These are phyloP conservation scores for Rostrohypoxylon terebratum DNA, from an alignment of 495 filamentous ascomycete genomes.

Conservation along the genomic window DNA sequence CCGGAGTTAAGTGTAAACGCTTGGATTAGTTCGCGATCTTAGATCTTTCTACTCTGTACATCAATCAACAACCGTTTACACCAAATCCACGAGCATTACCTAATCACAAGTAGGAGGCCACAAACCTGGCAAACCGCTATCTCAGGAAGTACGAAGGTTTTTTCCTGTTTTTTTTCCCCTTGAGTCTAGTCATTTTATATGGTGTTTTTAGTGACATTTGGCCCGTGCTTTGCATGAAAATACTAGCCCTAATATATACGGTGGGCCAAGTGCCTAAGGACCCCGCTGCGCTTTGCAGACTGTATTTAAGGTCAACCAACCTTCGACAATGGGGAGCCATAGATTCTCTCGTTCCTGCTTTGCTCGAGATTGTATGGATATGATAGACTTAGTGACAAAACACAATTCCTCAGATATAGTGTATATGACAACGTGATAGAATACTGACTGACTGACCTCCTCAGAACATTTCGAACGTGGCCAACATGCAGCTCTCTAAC, in stretches of 20 bases:
- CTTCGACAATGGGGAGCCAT: not conserved
- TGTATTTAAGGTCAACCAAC: conserved; percentile 8
- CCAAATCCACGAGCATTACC: too few relatives aligned
- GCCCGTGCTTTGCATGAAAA: not conserved
- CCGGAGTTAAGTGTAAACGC: too few relatives aligned
- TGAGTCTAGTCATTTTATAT: too few relatives aligned
- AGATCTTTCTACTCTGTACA: too few relatives aligned
- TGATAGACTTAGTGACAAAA: not conserved
- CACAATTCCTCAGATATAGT: not conserved
- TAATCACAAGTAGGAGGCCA: too few relatives aligned
- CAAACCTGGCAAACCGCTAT: too few relatives aligned
- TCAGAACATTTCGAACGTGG: not conserved
- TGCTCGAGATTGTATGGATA: not conserved
- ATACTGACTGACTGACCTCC: not conserved
- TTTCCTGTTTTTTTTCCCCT: too few relatives aligned
- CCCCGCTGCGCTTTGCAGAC: not conserved
- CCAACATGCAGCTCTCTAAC: conserved; percentile 12
- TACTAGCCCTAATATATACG: too few relatives aligned
- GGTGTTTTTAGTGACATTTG: not conserved
- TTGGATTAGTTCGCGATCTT: too few relatives aligned
- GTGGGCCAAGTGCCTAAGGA: not conserved
- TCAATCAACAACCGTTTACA: too few relatives aligned
- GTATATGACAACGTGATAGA: not conserved
- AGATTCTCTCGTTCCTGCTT: not conserved
- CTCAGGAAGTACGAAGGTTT: too few relatives aligned